phyloP scores from a whole-genome alignment of 331 rosid genomes.

The Malus hybrid region DNA sequence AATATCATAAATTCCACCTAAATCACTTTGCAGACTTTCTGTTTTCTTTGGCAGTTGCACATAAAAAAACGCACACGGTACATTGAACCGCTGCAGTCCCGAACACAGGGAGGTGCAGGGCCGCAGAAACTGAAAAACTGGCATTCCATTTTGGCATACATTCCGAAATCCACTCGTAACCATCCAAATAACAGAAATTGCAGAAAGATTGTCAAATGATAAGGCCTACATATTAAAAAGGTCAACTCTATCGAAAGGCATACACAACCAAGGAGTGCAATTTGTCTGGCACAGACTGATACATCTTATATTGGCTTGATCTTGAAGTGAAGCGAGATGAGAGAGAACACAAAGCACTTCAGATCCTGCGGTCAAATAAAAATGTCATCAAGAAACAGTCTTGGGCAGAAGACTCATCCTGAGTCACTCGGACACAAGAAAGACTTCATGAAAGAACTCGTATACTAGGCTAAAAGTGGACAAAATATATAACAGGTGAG shows the following conservation, averaged over 20 bases:
- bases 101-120: background rate
- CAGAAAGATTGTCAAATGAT: background rate
- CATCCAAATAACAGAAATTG: background rate
- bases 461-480: background rate
- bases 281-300: background rate
- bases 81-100: background rate
- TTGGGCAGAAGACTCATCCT: background rate
- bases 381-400: conserved; percentile 3
- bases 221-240: background rate
- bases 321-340: conserved; percentile 96
- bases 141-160: conserved; percentile 5
- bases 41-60: background rate
- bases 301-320: conserved; percentile 77
- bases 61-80: background rate
- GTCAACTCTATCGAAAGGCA: background rate
- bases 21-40: background rate
- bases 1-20: too few species aligned
- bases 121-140: background rate
- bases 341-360: conserved; percentile 96
- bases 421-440: background rate
- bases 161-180: background rate
- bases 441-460: background rate
- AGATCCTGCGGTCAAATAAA: conserved; percentile 58
- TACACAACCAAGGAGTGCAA: background rate
- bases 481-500: background rate